Evolutionary conservation across 768 basidiomycete genomes (phyloP), one percentile per base, ranked within the genome.

Genomic region (Postia placenta): DNA sequence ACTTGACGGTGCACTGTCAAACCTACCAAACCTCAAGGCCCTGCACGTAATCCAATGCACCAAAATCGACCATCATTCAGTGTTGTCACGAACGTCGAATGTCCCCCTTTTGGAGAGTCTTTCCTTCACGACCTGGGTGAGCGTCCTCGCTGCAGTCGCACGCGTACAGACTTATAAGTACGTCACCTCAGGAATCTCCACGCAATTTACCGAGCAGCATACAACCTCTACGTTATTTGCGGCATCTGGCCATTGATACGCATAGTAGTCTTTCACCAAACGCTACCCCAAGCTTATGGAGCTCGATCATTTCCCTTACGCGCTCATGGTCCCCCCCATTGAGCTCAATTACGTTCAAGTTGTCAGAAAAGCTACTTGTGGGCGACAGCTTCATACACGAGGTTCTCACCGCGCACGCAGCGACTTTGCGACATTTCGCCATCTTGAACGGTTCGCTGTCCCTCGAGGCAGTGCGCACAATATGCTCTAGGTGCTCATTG

Each of bases 41-140:
- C 69, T 89, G 2, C 83, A 87, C 61, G 62, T 88, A 23, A 60
- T 86, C 24, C 72, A 70, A 3, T 88, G 87, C 60, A 63, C 74
- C 5, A 77, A 78, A 50, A 60, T 84, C 27, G 73, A 79, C 38
- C 82, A 87, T 54, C 47, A 60, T 7, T 56, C 63, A 27, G 65
- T 85, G 5, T 67, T 88, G 26, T 66, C 64, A 14, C 64, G 74
- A 19, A 63, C 75, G 11, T 50, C 60, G 5, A 52, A 78, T 42
- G 79, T 77, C 0, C 84, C 84, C 0, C 58, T 67, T 5, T 70
- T 89, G 11, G 76, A 79, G 54, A 80, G 73, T 48, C 68, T 89
- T 0, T 80, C 84, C 1, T 68, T 87, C 24, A 80, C 81, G 14
- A 72, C 75, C 38, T 73, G 74, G 50, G 85, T 87, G 49, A 50